A percentile compares a stretch with the other conserved stretches of the same genome.
These are phyloP conservation scores for Tuber indicum DNA, from an alignment of 495 filamentous ascomycete species.

Conservation along the genomic window DNA sequence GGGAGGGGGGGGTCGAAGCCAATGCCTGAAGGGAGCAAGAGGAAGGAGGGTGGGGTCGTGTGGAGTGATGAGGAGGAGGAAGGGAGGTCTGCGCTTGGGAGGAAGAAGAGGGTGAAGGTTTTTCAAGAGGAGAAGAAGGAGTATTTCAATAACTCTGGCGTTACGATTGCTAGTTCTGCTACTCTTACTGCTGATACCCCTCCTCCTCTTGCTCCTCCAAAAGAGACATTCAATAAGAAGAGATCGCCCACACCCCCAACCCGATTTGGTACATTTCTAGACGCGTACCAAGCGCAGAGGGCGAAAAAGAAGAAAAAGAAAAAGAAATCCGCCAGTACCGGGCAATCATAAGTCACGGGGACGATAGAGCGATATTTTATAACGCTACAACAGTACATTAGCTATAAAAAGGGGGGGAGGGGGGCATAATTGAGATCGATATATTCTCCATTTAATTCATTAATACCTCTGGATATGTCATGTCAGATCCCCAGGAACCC, in stretches of 20 bases:
- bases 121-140: constrained; percentile 23
- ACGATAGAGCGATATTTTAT: not conserved
- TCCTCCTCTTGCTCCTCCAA: not conserved
- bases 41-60: constrained; percentile 31
- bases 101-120: constrained; percentile 45
- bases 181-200: not conserved
- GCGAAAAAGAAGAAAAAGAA: constrained; percentile 45
- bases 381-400: not conserved
- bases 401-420: not conserved
- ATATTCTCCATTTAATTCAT: not conserved
- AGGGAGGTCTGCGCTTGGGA: constrained; percentile 52
- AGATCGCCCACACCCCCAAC: constrained; percentile 8
- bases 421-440: not conserved
- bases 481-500: not conserved
- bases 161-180: not conserved
- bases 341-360: not conserved
- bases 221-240: constrained; percentile 4
- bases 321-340: constrained; percentile 25
- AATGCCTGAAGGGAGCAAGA: constrained; percentile 36
- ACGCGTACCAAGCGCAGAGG: constrained; percentile 41
- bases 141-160: not conserved
- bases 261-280: constrained; percentile 21
- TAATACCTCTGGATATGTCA: not conserved
- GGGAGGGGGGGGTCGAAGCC: constrained; percentile 39
- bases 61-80: constrained; percentile 49